A percentile compares a stretch with the other conserved stretches of the same genome.
These are phyloP conservation scores for Penicillium sp. DNA, from an alignment of 2,329 filamentous ascomycete species.

Conservation along the genomic window DNA sequence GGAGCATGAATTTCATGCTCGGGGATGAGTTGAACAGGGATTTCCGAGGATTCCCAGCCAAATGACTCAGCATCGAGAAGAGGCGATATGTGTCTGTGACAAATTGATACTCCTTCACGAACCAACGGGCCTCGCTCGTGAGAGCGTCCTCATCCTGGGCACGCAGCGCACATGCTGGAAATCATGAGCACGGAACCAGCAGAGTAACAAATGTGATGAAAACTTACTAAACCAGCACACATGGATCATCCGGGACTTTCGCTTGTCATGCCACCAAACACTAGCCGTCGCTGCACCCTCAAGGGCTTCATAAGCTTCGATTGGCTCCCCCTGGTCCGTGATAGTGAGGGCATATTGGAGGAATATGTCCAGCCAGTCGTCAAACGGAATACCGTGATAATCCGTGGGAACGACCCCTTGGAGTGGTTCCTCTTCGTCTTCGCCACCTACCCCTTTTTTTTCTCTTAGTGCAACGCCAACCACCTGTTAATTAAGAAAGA, in stretches of 20 bases:
- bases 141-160: conserved; percentile 76
- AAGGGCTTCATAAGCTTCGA: conserved; percentile 78
- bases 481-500: background rate
- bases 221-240: conserved; percentile 71
- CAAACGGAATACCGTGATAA: conserved; percentile 79
- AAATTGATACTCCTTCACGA: conserved; percentile 80
- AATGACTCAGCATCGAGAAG: conserved; percentile 74
- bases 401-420: conserved; percentile 49
- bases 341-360: conserved; percentile 81
- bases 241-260: conserved; percentile 71
- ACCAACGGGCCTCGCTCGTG: conserved; percentile 74
- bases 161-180: conserved; percentile 74
- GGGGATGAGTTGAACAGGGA: conserved; percentile 74
- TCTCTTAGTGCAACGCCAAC: conserved; percentile 16
- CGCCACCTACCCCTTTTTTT: conserved; percentile 15
- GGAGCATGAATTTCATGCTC: conserved; percentile 85
- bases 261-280: conserved; percentile 73
- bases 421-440: conserved; percentile 27
- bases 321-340: conserved; percentile 65
- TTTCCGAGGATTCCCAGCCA: conserved; percentile 67
- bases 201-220: background rate
- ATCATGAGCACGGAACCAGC: conserved; percentile 11
- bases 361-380: conserved; percentile 86
- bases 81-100: conserved; percentile 81
- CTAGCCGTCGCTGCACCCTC: conserved; percentile 77